Evolutionary conservation across 331 rosid genomes (phyloP).

Genomic region (Prunus yedoensis): DNA sequence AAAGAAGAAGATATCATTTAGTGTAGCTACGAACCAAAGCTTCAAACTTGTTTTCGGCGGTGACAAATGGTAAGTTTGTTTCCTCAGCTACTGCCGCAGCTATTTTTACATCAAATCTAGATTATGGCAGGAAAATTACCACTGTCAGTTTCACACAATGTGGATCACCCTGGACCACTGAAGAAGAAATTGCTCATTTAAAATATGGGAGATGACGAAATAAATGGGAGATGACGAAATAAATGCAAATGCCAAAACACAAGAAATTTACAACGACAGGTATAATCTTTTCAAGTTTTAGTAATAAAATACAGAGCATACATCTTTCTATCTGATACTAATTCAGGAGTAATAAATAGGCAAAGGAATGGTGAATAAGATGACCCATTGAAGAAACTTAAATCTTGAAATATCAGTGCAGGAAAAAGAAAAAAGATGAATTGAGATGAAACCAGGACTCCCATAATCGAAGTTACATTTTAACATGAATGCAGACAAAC

Average conservation of each 20-base stretch:
- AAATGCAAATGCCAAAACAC: not conserved
- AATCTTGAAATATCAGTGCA: not conserved
- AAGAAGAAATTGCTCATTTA: not conserved
- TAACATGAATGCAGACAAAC: not conserved
- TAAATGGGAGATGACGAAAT: not conserved
- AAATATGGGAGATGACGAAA: not conserved
- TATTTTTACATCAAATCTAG: conserved; percentile 87
- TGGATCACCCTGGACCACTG: not conserved
- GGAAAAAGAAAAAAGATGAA: not conserved
- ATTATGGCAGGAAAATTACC: conserved; percentile 21
- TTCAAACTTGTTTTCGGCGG: conserved; percentile 98
- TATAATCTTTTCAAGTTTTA: not conserved
- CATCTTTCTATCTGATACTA: not conserved
- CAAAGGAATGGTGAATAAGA: not conserved
- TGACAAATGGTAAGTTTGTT: conserved; percentile 81
- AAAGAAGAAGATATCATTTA: conserved; percentile 4
- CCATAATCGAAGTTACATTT: not conserved
- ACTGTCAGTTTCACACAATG: conserved; percentile 1
- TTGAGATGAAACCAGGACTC: not conserved
- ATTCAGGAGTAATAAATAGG: not conserved
- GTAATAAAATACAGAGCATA: not conserved
- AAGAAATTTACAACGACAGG: not conserved
- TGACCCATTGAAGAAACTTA: not conserved
- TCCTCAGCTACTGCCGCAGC: conserved; percentile 95
- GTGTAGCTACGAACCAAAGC: conserved; percentile 78